Conservation (phyloP, 495 filamentous ascomycete genomes). For the Neurospora cerealis region DNA sequence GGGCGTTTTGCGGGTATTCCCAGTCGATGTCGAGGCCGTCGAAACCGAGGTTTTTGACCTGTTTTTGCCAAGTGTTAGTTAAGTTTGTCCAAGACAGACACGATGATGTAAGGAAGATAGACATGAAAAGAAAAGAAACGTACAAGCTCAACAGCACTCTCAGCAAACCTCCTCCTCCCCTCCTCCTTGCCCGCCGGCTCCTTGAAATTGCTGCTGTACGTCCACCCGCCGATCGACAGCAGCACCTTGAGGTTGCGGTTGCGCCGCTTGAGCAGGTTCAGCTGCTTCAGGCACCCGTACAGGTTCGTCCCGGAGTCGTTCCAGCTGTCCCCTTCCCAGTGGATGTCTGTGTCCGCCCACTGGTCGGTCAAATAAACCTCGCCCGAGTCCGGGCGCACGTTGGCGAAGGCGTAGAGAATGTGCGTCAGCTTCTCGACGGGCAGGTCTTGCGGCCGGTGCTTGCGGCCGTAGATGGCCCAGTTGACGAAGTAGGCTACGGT, state of each 20-base stretch:
- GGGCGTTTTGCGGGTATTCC: slow-evolving; percentile 45
- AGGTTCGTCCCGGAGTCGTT: slow-evolving; percentile 62
- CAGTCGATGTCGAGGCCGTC: slow-evolving; percentile 55
- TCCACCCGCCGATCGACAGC: slow-evolving; percentile 94
- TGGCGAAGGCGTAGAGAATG: slow-evolving; percentile 67
- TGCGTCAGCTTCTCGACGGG: slow-evolving; percentile 85
- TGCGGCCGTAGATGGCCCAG: slow-evolving; percentile 90
- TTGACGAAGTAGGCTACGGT: slow-evolving; percentile 81
- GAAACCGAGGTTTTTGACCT: slow-evolving; percentile 51
- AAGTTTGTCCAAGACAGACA: neutral
- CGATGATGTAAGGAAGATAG: neutral
- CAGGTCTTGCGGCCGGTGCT: slow-evolving; percentile 78
- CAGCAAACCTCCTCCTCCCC: slow-evolving; percentile 60
- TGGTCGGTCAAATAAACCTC: slow-evolving; percentile 66
- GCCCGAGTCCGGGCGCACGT: slow-evolving; percentile 52
- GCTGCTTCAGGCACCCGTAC: slow-evolving; percentile 89
- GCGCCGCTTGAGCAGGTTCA: slow-evolving; percentile 79
- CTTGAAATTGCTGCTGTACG: slow-evolving; percentile 80
- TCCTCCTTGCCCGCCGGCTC: slow-evolving; percentile 54
- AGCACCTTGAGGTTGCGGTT: slow-evolving; percentile 86
- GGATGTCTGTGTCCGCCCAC: slow-evolving; percentile 85
- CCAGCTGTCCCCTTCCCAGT: slow-evolving; percentile 75
- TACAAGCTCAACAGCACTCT: slow-evolving; percentile 51
- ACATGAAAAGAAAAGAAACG: neutral
- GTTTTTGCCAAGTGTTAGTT: neutral